Evolutionary conservation across 1,284 basidiomycete species (phyloP), one percentile per base, ranked within the genome.

Genomic region (Phlebopus sp.): DNA sequence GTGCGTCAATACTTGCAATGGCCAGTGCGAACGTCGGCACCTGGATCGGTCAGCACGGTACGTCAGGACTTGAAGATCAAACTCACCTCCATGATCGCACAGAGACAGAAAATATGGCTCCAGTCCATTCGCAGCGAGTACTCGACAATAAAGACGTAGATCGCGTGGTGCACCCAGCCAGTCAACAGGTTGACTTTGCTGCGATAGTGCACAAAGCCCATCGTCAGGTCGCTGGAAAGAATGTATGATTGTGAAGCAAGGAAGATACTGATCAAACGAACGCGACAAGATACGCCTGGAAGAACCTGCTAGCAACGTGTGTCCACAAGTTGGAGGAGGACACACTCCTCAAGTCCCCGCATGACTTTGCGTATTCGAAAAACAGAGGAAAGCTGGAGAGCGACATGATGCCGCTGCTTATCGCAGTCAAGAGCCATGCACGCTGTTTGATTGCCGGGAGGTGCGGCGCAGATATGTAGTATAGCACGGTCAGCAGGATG

Each of bases 161-260:
- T 60, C 1, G 67, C 62, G 58, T 84, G 82, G 54, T 84, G 82
- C 21, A 81, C 63, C 81, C 81, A 83, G 5, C 81, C 82, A 1
- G 78, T 81, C 18, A 80, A 58, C 1, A 79, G 42, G 23, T 71
- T 75, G 38, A 82, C 56, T 46, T 76, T 74, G 19, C 66, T 56
- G 17, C 66, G 68, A 52, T 78, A 78, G 48, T 67, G 64, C 19
- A 73, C 30, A 31, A 55, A 49, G 15, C 76, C 75, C 39, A 71
- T 54, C 0, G 56, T 46, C 47, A 73, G 56, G 54, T 74, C 72
- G 42, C 73, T 74, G 52, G 39, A 32, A 13, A 18, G 18, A 48
- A 41, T 59, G 59, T 37, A 54, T 62, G 17, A 63, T 46, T 46
- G 30, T 31, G 38, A 38, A 31, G 37, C 15, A 51, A 44, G 48